A percentile compares a stretch with the other conserved stretches of the same genome.
These are phyloP conservation scores for Xylaria digitata DNA, from an alignment of 2,329 filamentous ascomycete genomes.

Conservation along the genomic window DNA sequence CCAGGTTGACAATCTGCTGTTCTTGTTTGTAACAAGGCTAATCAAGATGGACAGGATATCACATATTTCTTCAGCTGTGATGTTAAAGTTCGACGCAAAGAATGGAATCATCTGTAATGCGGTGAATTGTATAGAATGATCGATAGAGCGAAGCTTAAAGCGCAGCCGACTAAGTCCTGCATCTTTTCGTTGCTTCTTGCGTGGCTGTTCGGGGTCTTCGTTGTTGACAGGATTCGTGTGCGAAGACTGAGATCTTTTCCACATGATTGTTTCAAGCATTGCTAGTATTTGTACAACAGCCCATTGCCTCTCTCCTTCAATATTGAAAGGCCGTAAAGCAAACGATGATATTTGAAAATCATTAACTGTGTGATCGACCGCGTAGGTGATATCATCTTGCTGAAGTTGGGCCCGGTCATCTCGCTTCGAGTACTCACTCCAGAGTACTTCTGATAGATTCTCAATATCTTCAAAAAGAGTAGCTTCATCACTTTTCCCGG, in stretches of 20 bases:
- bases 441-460: constrained; percentile 76
- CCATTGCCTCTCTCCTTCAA: constrained; percentile 70
- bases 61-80: constrained; percentile 63
- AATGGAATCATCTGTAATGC: constrained; percentile 70
- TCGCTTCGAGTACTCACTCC: constrained; percentile 80
- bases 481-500: constrained; percentile 56
- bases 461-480: constrained; percentile 64
- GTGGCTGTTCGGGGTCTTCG: constrained; percentile 63
- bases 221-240: constrained; percentile 43
- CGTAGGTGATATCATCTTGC: constrained; percentile 78
- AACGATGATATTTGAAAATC: constrained; percentile 64
- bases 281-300: constrained; percentile 68
- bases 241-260: constrained; percentile 43
- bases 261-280: constrained; percentile 64
- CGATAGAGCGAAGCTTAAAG: constrained; percentile 59
- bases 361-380: constrained; percentile 57
- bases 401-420: constrained; percentile 78
- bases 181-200: constrained; percentile 63
- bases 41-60: constrained; percentile 69
- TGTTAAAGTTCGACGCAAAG: constrained; percentile 59
- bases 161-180: constrained; percentile 59
- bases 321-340: constrained; percentile 63
- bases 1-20: constrained; percentile 76
- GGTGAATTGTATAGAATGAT: constrained; percentile 60
- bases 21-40: constrained; percentile 75